These are phyloP conservation scores for Clonostachys byssicola DNA, from an alignment of 2,329 filamentous ascomycete genomes.

Conservation along the genomic window DNA sequence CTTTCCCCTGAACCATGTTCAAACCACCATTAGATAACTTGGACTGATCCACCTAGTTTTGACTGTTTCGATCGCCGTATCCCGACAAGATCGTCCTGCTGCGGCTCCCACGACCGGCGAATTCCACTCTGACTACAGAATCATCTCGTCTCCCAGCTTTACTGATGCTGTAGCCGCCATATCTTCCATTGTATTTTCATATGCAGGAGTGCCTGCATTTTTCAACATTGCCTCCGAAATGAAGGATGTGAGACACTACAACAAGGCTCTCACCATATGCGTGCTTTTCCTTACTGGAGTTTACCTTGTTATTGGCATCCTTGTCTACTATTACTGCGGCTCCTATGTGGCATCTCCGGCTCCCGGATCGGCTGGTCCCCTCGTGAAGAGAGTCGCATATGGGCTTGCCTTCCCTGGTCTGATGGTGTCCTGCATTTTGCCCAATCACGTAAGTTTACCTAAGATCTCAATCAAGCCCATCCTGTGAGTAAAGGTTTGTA, in stretches of 20 bases:
- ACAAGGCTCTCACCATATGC: slow-evolving; percentile 14
- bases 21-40: too few relatives aligned
- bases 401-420: slow-evolving; percentile 27
- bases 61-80: slow-evolving; percentile 18
- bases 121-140: slow-evolving; percentile 18
- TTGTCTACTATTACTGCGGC: slow-evolving; percentile 41
- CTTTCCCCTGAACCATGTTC: too few relatives aligned
- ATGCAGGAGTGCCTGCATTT: slow-evolving; percentile 25
- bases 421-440: slow-evolving; percentile 15
- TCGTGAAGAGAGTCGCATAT: slow-evolving; percentile 38
- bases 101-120: slow-evolving; percentile 9
- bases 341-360: slow-evolving; percentile 39
- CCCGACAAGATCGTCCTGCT: slow-evolving; percentile 17
- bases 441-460: neutral
- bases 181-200: slow-evolving; percentile 27
- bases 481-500: slow-evolving; percentile 12
- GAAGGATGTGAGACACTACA: slow-evolving; percentile 19
- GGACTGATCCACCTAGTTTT: slow-evolving; percentile 8
- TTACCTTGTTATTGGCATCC: slow-evolving; percentile 23
- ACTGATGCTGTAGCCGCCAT: slow-evolving; percentile 18
- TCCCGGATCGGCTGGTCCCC: slow-evolving; percentile 34
- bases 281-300: slow-evolving; percentile 18
- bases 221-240: slow-evolving; percentile 25
- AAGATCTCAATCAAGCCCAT: slow-evolving; percentile 2
- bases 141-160: slow-evolving; percentile 20